Percentiles rank a stretch among this genome's conserved stretches.
Evolutionary conservation across 257 asterid genomes (phyloP).

Genomic region (Mitragyna speciosa): DNA sequence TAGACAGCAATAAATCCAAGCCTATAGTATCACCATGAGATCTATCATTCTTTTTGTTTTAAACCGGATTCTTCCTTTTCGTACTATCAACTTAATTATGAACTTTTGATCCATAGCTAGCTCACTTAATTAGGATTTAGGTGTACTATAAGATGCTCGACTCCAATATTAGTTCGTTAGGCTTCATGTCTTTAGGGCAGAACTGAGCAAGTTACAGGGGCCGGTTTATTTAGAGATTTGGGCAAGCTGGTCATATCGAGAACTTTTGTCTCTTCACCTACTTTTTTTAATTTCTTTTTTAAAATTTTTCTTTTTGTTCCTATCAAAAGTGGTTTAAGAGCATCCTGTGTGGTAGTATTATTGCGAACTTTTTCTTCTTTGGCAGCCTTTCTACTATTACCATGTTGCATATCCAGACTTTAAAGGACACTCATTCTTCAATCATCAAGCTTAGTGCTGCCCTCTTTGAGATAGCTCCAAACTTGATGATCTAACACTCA

Average conservation of each 20-base stretch:
- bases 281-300: too few relatives aligned
- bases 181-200: not conserved
- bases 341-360: slow-evolving; percentile 19
- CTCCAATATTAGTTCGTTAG: too few relatives aligned
- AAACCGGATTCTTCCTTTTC: not conserved
- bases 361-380: slow-evolving; percentile 15
- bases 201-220: not conserved
- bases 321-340: slow-evolving; percentile 17
- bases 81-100: not conserved
- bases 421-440: slow-evolving; percentile 18
- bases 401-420: slow-evolving; percentile 18
- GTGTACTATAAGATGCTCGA: too few relatives aligned
- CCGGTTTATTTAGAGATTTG: not conserved
- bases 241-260: not conserved
- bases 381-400: slow-evolving; percentile 37
- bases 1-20: not conserved
- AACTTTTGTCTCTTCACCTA: slow-evolving; percentile 10
- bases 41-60: not conserved
- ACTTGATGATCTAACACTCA: slow-evolving; percentile 14
- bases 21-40: not conserved
- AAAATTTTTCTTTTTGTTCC: not conserved
- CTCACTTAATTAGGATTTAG: not conserved
- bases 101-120: not conserved
- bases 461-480: slow-evolving; percentile 5
- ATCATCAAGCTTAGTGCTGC: slow-evolving; percentile 14